Evolutionary conservation across 2,329 filamentous ascomycete species (phyloP).

Genomic region (Aspergillus sp.): DNA sequence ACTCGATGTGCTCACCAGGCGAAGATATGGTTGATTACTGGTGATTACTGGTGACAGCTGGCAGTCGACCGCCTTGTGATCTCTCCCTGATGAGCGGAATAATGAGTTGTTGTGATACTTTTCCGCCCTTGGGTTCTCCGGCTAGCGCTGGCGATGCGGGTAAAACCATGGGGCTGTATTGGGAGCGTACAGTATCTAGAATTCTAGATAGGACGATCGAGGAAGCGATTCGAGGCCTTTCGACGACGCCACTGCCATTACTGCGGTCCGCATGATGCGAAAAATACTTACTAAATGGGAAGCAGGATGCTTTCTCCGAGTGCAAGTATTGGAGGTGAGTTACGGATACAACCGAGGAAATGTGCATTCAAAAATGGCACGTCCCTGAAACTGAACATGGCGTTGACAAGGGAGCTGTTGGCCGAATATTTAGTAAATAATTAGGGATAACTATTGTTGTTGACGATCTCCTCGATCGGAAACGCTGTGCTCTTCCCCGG

Average conservation of each 20-base stretch:
- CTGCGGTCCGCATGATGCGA: conserved; percentile 1
- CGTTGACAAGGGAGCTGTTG: conserved; percentile 8
- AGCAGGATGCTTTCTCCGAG: not conserved
- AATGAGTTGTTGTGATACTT: conserved; percentile 14
- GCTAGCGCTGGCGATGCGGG: not conserved
- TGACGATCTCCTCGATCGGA: conserved; percentile 27
- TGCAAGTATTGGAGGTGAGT: not conserved
- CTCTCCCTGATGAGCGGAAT: conserved; percentile 1
- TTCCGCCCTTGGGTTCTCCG: not conserved
- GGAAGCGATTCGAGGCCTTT: not conserved
- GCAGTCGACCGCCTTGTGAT: conserved; percentile 20
- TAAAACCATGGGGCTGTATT: not conserved
- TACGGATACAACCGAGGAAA: not conserved
- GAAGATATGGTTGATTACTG: conserved; percentile 11
- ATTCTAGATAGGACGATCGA: not conserved
- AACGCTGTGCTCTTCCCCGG: conserved; percentile 27
- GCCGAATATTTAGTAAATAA: not conserved
- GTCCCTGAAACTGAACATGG: not conserved
- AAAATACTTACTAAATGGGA: not conserved
- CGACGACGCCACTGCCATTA: not conserved
- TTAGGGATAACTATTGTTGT: conserved; percentile 3
- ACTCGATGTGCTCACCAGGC: conserved; percentile 10
- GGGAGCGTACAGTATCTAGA: not conserved
- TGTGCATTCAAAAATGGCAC: not conserved
- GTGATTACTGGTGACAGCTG: conserved; percentile 23